Base-by-base conservation (phyloP, 257 asterid genomes). In the Petunia axillaris region DNA sequence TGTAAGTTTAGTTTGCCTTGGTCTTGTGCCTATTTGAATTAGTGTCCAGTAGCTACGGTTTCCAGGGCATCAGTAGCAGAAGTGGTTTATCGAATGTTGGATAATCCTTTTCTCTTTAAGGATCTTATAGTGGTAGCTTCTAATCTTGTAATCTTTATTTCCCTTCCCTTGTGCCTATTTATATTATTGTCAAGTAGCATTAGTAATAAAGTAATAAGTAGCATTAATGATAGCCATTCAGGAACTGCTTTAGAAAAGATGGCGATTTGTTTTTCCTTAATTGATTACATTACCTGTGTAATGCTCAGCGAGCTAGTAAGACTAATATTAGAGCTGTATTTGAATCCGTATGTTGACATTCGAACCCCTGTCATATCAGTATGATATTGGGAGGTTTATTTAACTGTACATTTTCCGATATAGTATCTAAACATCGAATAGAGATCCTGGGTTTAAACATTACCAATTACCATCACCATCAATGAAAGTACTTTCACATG, bases 101-200 rank as follows among this genome's bases (percentile, higher is more conserved):
- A 2, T 48, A 35, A 71, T 48, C 77, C 25, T 35, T 48, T 48
- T 48, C 35, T 11, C 77, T 35, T 11, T 48, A 50, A 10, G 43
- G 77, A 48, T 71, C 77, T 71, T 25, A 71, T 71, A 50, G 13
- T 6, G 62, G 43, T 73, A 73, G 46, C 11, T 73, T 73, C 35
- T 73, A 3, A 58, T 50, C 52, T 73, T 73, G 44, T 73, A 73
- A 25, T 36, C 11, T 73, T 60, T 73, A 50, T 73, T 73, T 73
- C 62, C 36, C 46, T 10, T 6, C 13, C 46, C 14, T 35, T 6
- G 7, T 50, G 43, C 77, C 11, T 71, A 35, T 71, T 25, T 71
- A 48, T 71, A 35, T 71, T 50, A 48, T 59, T 35, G 40, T 44
- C 76, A 25, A 46, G 76, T 70, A 44, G 59, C 53, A 70, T 70